Evolutionary conservation across 2,329 filamentous ascomycete genomes (phyloP).

Genomic region (Neonectria hederae): DNA sequence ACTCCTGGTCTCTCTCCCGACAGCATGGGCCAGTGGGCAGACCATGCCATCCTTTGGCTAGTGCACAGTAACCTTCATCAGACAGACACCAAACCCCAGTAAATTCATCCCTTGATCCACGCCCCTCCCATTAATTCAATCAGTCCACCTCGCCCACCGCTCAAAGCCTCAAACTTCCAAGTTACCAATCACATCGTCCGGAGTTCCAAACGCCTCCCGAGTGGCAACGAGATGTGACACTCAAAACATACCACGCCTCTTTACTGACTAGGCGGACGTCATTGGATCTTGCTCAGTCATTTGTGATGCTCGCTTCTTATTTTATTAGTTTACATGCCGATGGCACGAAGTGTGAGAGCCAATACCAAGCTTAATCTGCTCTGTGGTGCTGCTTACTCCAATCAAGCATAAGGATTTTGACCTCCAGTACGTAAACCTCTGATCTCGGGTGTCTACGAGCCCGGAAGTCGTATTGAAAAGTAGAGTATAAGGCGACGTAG

Average conservation of each 20-base stretch:
- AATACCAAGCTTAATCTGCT: not conserved
- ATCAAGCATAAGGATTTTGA: not conserved
- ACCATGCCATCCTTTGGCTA: conserved; percentile 29
- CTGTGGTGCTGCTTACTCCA: not conserved
- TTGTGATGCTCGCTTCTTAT: conserved; percentile 5
- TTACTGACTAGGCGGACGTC: conserved; percentile 4
- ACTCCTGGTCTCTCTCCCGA: conserved; percentile 27
- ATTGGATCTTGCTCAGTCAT: conserved; percentile 19
- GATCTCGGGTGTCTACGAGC: conserved; percentile 1
- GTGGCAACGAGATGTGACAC: conserved; percentile 21
- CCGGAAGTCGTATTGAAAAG: not conserved
- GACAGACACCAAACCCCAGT: not conserved
- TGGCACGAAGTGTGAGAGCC: not conserved
- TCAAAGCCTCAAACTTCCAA: conserved; percentile 26
- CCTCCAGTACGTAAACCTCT: not conserved
- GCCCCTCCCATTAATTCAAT: conserved; percentile 21
- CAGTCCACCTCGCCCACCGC: conserved; percentile 32
- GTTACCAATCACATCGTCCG: conserved; percentile 28
- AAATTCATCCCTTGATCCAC: conserved; percentile 22
- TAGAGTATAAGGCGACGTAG: not conserved
- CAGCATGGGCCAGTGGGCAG: conserved; percentile 34
- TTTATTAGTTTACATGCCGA: not conserved
- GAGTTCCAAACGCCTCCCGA: conserved; percentile 10
- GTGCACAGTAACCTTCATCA: not conserved
- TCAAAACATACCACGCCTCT: conserved; percentile 12